Conservation (phyloP, 768 basidiomycete species). For the Rhizopogon roseolus region DNA sequence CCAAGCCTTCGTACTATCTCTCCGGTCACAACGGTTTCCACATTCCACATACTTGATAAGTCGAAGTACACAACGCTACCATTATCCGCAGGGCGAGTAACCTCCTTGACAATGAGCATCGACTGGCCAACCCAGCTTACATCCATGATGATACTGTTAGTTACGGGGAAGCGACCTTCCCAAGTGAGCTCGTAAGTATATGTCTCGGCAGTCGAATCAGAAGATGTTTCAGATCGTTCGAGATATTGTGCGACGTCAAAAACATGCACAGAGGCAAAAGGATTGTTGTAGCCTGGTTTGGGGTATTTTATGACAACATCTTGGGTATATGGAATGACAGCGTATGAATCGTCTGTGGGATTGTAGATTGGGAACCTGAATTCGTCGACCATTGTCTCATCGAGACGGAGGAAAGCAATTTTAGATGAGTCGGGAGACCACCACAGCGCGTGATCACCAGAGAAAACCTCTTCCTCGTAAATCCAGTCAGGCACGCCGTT, state of each 20-base stretch:
- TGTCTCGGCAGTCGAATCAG: slow-evolving; percentile 22
- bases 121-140: slow-evolving; percentile 83
- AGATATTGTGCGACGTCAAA: slow-evolving; percentile 69
- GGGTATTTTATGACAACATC: slow-evolving; percentile 71
- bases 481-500: slow-evolving; percentile 98
- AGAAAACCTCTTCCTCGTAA: slow-evolving; percentile 90
- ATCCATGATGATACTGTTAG: slow-evolving; percentile 73
- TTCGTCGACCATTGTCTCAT: slow-evolving; percentile 85
- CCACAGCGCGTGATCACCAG: slow-evolving; percentile 74
- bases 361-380: slow-evolving; percentile 92
- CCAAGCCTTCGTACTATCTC: slow-evolving; percentile 74
- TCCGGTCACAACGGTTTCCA: slow-evolving; percentile 31
- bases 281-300: slow-evolving; percentile 88
- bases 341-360: slow-evolving; percentile 63
- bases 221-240: slow-evolving; percentile 23
- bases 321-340: slow-evolving; percentile 74
- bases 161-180: slow-evolving; percentile 48
- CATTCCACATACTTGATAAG: slow-evolving; percentile 26
- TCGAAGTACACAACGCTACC: slow-evolving; percentile 82
- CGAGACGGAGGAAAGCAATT: slow-evolving; percentile 81
- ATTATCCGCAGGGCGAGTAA: slow-evolving; percentile 76
- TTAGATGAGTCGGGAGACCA: slow-evolving; percentile 67
- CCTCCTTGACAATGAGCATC: slow-evolving; percentile 77
- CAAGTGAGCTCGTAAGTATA: slow-evolving; percentile 61
- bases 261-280: slow-evolving; percentile 75